Evolutionary conservation across 1,284 basidiomycete genomes (phyloP), one percentile per base, ranked within the genome.

Genomic region (Malassezia psittaci): DNA sequence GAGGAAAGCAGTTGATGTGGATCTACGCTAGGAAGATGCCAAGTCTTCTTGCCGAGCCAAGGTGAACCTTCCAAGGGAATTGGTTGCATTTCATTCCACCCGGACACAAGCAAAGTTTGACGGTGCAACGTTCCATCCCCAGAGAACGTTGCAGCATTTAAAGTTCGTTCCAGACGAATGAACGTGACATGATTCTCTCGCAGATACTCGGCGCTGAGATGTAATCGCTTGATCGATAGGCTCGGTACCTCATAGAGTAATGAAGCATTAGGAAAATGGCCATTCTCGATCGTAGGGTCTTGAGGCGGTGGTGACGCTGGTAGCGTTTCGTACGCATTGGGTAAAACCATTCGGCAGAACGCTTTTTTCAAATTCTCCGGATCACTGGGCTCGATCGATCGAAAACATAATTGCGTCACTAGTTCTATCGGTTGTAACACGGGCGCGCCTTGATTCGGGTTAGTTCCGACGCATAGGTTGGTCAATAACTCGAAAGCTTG

Each of bases 401-500:
- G 35, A 29, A 45, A 56, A 44, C 66, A 69, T 16, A 54, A 33
- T 45, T 54, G 49, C 12, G 63, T 60, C 6, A 63, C 59, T 13
- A 68, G 44, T 54, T 66, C 66, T 34, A 63, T 34, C 3, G 55
- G 56, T 47, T 64, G 62, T 0, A 48, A 55, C 5, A 63, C 55
- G 0, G 55, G 56, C 3, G 47, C 16, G 1, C 61, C 65, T 4
- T 54, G 52, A 16, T 60, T 59, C 4, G 58, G 47, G 16, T 62
- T 67, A 39, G 57, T 46, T 5, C 68, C 69, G 11, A 65, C 52
- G 37, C 56, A 59, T 34, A 69, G 58, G 32, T 66, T 66, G n/a
- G 69, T 69, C 42, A 72, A 18, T 19, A 72, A 52, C 52, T 68
- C 64, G 24, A 68, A 68, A 6, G 57, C 54, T 36, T 62, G 52